Conservation (phyloP, 2,329 filamentous ascomycete species). For the Blumeria graminis region DNA sequence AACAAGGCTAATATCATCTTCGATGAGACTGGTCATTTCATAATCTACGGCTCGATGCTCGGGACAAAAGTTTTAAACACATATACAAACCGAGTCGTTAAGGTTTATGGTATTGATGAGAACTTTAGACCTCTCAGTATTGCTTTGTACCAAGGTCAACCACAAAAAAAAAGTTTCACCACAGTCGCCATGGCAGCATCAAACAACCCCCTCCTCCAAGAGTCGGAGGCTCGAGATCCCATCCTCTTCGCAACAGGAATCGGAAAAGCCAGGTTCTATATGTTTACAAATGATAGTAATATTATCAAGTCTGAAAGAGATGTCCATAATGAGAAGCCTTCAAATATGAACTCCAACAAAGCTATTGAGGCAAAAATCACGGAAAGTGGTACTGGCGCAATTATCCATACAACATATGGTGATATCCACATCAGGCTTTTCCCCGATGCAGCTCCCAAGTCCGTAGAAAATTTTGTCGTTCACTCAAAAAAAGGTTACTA, state of each 20-base stretch:
- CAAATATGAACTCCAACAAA: conserved; percentile 31
- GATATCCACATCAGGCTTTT: conserved; percentile 88
- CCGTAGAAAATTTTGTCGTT: conserved; percentile 93
- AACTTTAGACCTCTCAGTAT: conserved; percentile 64
- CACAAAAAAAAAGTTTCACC: conserved; percentile 76
- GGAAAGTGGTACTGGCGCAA: conserved; percentile 54
- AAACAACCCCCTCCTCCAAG: conserved; percentile 73
- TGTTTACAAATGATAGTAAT: conserved; percentile 82
- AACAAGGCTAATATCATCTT: conserved; percentile 71
- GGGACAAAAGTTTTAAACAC: conserved; percentile 94
- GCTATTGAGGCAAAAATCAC: conserved; percentile 32
- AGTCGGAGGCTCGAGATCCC: conserved; percentile 75
- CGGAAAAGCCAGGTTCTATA: conserved; percentile 83
- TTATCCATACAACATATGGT: conserved; percentile 79
- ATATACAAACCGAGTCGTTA: conserved; percentile 76
- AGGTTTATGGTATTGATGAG: conserved; percentile 77
- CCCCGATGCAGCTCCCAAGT: conserved; percentile 75
- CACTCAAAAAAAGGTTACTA: conserved; percentile 82
- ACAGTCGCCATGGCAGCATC: conserved; percentile 96
- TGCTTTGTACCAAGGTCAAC: conserved; percentile 78
- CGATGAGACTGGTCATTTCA: conserved; percentile 87
- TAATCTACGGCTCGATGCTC: conserved; percentile 77
- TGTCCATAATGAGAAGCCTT: conserved; percentile 84
- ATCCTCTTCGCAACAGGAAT: conserved; percentile 68
- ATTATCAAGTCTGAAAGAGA: conserved; percentile 68